Percentiles rank a stretch among this genome's conserved stretches.
These are phyloP conservation scores for Rhynchosporium graminicola DNA, from an alignment of 2,329 filamentous ascomycete species.

Conservation along the genomic window DNA sequence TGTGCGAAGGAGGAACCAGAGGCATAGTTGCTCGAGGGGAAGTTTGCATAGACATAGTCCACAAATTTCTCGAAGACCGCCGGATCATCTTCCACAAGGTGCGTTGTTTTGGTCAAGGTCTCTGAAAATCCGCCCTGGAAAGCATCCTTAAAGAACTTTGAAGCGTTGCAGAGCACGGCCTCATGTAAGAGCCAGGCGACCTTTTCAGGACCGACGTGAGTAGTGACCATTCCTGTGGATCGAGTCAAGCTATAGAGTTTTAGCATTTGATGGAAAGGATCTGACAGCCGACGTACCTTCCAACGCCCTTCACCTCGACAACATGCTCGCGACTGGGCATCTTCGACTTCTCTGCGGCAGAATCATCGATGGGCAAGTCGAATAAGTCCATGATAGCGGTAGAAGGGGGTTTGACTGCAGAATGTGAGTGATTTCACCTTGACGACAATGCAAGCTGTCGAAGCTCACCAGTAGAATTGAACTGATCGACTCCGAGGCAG, in stretches of 20 bases:
- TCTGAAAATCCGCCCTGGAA: conserved; percentile 21
- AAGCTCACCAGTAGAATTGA: neutral
- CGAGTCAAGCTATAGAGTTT: neutral
- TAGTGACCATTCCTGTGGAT: conserved; percentile 7
- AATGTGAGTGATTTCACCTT: neutral
- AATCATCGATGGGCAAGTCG: neutral
- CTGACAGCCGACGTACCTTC: neutral
- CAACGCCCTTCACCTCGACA: neutral
- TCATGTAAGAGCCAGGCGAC: conserved; percentile 18
- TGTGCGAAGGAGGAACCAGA: no score
- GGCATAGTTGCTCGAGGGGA: neutral
- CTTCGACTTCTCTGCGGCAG: neutral
- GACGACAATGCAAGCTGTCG: neutral
- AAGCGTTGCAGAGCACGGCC: conserved; percentile 19
- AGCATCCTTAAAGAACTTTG: conserved; percentile 19
- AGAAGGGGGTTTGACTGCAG: neutral
- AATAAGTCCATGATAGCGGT: neutral
- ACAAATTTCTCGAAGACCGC: conserved; percentile 15
- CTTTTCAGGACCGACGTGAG: conserved; percentile 14
- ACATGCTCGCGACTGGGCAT: neutral
- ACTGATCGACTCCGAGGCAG: neutral
- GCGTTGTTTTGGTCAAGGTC: conserved; percentile 7
- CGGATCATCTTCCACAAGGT: conserved; percentile 21
- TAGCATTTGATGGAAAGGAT: no score
- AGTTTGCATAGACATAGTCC: neutral